Base-by-base conservation (phyloP, 2,329 filamentous ascomycete genomes). In the Hymenoscyphus scutula region DNA sequence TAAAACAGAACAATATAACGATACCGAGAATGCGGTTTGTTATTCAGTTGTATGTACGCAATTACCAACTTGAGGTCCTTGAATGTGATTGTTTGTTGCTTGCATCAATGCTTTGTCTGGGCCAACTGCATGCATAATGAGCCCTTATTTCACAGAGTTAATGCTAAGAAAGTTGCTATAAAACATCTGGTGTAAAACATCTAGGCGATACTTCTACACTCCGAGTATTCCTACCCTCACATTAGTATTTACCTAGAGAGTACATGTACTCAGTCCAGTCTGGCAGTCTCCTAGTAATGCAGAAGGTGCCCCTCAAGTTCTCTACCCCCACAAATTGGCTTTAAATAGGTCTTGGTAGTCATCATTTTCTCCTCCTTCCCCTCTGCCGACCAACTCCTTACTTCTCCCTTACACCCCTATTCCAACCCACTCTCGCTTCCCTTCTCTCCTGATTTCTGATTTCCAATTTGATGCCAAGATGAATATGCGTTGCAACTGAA, bases 31-130 rank as follows among this genome's bases (percentile, higher is more conserved):
- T 34, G 32, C 32, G 32, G 32, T 7, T 34, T 34, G 32, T 7
- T 34, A 34, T 34, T 34, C 32, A 34, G 10, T 34, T 34, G 32
- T 34, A 7, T 45, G n/a, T n/a, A n/a, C n/a, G n/a, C n/a, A n/a
- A n/a, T n/a, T n/a, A n/a, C n/a, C n/a, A n/a, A n/a, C 19, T 7
- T 6, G 19, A 6, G 7, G 38, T 45, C 38, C 38, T 45, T 45
- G 17, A 19, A 19, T 48, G 10, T 48, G 6, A 11, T 23, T 23
- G n/a, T 23, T 48, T 19, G 23, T 27, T 41, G 54, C 29, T 56
- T 41, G 29, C 30, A 37, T 37, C 23, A 30, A 55, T 13, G 55
- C 55, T 56, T 56, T 25, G 54, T 37, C 23, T 32, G 54, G 17
- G n/a, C 30, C 37, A n/a, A 38, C 29, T 17, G 30, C 30, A 19